Percentiles rank a stretch among this genome's conserved stretches.
Conservation (phyloP, 257 asterid species). For the Marsdenia floribunda region DNA sequence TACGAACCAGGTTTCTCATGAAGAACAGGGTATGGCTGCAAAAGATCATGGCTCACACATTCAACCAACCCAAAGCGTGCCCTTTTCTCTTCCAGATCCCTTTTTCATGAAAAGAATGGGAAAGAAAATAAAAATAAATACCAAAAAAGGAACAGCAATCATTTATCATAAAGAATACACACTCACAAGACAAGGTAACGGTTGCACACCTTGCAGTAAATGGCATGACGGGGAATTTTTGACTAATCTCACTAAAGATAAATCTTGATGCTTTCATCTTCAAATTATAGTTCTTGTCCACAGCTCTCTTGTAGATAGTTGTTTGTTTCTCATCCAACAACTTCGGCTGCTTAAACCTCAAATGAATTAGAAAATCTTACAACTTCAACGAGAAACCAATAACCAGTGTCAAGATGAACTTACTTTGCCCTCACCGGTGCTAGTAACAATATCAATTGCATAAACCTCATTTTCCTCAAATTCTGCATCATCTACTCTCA, state of each 20-base stretch:
- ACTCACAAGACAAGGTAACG: not conserved
- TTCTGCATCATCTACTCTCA: conserved; percentile 81
- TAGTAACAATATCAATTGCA: conserved; percentile 61
- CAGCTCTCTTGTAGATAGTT: conserved; percentile 67
- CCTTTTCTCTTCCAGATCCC: conserved; percentile 89
- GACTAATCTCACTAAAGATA: conserved; percentile 63
- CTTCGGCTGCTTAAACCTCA: conserved; percentile 69
- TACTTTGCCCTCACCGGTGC: conserved; percentile 82
- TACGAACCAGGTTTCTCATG: conserved; percentile 77
- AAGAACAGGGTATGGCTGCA: conserved; percentile 88
- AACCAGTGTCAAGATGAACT: not conserved
- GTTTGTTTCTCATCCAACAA: conserved; percentile 71
- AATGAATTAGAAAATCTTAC: conserved; percentile 12
- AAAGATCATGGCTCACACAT: conserved; percentile 70
- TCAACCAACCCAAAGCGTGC: conserved; percentile 79
- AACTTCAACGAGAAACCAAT: not conserved
- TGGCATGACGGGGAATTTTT: conserved; percentile 71
- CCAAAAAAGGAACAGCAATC: not conserved
- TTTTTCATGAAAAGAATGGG: conserved; percentile 13
- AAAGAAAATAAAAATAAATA: not conserved
- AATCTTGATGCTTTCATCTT: conserved; percentile 77
- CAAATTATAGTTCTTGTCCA: conserved; percentile 58
- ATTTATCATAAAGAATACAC: not conserved
- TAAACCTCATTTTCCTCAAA: conserved; percentile 85
- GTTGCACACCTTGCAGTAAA: conserved; percentile 53